Conservation (phyloP, 148 eudicot species). For the Hydrangea macrophylla region DNA sequence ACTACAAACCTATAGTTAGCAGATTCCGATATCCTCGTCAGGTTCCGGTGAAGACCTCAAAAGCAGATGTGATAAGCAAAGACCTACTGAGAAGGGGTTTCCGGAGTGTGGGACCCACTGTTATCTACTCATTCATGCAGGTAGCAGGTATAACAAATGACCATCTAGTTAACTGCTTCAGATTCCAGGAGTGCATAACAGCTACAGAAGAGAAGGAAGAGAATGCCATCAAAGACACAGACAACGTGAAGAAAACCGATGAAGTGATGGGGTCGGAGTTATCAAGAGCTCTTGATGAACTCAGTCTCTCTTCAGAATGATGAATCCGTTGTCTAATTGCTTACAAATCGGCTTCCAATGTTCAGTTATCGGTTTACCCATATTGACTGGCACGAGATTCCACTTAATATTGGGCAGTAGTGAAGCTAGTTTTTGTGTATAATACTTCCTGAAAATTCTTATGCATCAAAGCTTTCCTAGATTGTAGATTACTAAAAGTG, state of each 20-base stretch:
- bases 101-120: slow-evolving; percentile 53
- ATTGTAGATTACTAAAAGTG: slow-evolving; percentile 11
- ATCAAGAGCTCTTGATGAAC: slow-evolving; percentile 15
- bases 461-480: slow-evolving; percentile 4
- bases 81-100: slow-evolving; percentile 54
- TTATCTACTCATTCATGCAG: slow-evolving; percentile 58
- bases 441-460: not conserved
- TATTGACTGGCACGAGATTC: not conserved
- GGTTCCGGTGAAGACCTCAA: slow-evolving; percentile 54
- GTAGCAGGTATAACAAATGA: slow-evolving; percentile 62
- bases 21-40: slow-evolving; percentile 42
- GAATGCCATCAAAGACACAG: slow-evolving; percentile 1
- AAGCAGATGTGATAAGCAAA: slow-evolving; percentile 55
- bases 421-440: slow-evolving; percentile 1
- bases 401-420: not conserved
- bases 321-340: not conserved
- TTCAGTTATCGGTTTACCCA: not conserved
- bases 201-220: slow-evolving; percentile 17
- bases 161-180: slow-evolving; percentile 49
- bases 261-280: slow-evolving; percentile 18
- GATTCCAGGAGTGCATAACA: slow-evolving; percentile 36
- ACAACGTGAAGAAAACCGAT: slow-evolving; percentile 10
- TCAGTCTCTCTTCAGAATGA: slow-evolving; percentile 17
- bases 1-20: slow-evolving; percentile 35
- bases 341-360: not conserved